Evolutionary conservation across 306 rosid genomes (phyloP), one percentile per base, ranked within the genome.

Genomic region (Malus domestica): DNA sequence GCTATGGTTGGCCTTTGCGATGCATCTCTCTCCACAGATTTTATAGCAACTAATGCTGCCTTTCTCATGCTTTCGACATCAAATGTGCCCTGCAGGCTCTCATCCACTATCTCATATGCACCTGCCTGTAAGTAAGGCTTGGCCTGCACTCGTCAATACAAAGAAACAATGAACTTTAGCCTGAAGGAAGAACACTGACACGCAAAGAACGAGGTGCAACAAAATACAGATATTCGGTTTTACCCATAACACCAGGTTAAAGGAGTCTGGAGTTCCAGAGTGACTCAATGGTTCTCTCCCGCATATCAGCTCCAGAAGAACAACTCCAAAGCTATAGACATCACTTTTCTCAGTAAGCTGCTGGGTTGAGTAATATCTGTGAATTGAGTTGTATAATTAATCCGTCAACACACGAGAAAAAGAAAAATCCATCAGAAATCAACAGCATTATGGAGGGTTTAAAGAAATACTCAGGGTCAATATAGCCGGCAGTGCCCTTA

Each of bases 241-340:
- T 88, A 94, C 97, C 98, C 98, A 94, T 87, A 94, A 80, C 73
- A 94, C 98, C 86, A 94, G 84, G 69, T 94, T 94, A 89, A 91
- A 94, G 14, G 98, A 86, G 76, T 94, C 98, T 38, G 98, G 98
- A 70, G 83, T 80, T 69, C 98, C 98, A 4, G 91, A 83, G 71
- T 86, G 98, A 80, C 80, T 87, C 83, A 94, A 73, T 32, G 98
- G 96, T 80, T 94, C 96, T 85, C 98, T 77, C 67, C 98, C 98
- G 80, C 98, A 94, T 59, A 94, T 94, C 76, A 94, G 96, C 80
- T 94, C 98, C 70, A 94, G 81, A 68, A 94, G 86, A 79, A 94
- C 98, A 22, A 94, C 97, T 61, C 98, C 98, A 32, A 91, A 91
- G 71, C 98, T 94, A 70, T 94, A 94, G 1, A 94, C 93, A 44